phyloP scores from a whole-genome alignment of 208 protist genomes.

The Tritrichomonas musculus region DNA sequence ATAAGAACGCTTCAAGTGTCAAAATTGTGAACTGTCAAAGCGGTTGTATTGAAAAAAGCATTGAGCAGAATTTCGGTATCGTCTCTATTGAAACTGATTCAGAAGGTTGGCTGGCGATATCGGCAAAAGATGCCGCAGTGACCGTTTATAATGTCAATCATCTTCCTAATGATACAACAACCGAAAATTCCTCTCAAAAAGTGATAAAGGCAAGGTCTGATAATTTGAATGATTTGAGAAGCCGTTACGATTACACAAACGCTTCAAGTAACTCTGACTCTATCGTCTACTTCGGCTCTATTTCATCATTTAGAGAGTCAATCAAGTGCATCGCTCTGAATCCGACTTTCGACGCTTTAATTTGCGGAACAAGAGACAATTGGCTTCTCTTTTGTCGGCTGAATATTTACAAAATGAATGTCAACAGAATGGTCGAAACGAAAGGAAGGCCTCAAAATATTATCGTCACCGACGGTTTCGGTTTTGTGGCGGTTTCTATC shows the following conservation, averaged over 20 bases:
- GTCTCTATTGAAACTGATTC: background rate
- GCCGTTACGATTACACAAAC: background rate
- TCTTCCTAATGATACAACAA: background rate
- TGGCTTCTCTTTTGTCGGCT: background rate
- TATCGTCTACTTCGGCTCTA: background rate
- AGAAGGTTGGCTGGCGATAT: background rate
- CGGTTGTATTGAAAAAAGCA: background rate
- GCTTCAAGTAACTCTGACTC: background rate
- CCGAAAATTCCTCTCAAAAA: background rate
- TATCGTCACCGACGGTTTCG: background rate
- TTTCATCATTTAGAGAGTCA: background rate
- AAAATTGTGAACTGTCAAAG: background rate
- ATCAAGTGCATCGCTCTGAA: background rate
- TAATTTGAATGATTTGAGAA: background rate
- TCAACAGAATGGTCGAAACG: background rate
- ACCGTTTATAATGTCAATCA: background rate
- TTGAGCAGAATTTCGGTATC: background rate
- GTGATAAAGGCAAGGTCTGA: background rate
- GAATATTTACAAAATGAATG: background rate
- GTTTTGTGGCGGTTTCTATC: background rate
- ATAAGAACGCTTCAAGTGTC: background rate
- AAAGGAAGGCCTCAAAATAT: background rate
- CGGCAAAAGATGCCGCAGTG: background rate
- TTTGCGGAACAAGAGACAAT: background rate
- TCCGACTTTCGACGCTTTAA: background rate